Evolutionary conservation across 495 filamentous ascomycete species (phyloP).

Genomic region (Neurospora sublineolata): DNA sequence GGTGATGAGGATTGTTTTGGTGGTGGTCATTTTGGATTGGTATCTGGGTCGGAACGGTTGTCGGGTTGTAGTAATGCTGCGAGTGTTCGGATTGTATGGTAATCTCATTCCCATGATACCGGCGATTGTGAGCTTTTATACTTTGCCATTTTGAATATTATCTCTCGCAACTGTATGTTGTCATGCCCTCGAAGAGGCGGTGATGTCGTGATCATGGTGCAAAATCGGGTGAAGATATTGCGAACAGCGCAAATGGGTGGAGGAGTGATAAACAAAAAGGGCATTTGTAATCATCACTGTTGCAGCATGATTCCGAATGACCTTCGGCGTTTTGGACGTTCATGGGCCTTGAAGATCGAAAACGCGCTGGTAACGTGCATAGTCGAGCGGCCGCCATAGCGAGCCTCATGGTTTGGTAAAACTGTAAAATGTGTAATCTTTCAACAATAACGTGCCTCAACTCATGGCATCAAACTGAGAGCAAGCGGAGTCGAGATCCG

Average conservation of each 20-base stretch:
- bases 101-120: not conserved
- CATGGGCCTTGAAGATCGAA: not conserved
- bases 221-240: not conserved
- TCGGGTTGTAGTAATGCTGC: not conserved
- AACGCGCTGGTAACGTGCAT: not conserved
- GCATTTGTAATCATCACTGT: not conserved
- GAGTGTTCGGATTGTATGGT: not conserved
- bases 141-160: not conserved
- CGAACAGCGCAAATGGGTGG: not conserved
- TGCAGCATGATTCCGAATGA: not conserved
- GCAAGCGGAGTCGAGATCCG: not conserved
- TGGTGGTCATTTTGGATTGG: not conserved
- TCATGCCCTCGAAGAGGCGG: not conserved
- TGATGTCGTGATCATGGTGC: not conserved
- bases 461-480: not conserved
- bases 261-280: not conserved
- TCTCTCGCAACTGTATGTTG: not conserved
- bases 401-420: not conserved
- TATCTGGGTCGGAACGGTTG: not conserved
- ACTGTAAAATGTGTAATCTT: not conserved
- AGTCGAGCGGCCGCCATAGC: not conserved
- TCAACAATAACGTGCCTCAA: not conserved
- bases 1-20: conserved; percentile 17
- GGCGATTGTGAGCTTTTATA: not conserved
- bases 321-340: not conserved